These are phyloP conservation scores for Cryptococcus sp. DNA, from an alignment of 1,284 basidiomycete genomes.

Conservation along the genomic window DNA sequence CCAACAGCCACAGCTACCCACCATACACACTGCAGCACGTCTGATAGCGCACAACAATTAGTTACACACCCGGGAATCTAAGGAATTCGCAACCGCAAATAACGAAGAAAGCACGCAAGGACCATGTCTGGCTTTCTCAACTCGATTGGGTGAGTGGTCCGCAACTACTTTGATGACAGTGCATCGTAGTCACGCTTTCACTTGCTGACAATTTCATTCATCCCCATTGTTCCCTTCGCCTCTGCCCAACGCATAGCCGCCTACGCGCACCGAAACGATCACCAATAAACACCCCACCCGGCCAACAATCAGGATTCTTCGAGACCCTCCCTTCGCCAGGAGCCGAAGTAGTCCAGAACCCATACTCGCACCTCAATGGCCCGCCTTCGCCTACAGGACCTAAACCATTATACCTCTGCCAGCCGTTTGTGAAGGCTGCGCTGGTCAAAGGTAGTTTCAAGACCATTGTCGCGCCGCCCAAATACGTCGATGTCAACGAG, in stretches of 20 bases:
- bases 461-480: conserved; percentile 95
- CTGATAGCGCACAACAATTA: too few relatives aligned
- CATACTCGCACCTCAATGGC: conserved; percentile 6
- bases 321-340: conserved; percentile 47
- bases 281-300: conserved; percentile 30
- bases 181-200: not conserved
- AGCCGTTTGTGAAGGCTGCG: conserved; percentile 93
- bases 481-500: conserved; percentile 96
- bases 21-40: too few relatives aligned
- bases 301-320: conserved; percentile 32
- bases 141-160: conserved; percentile 44
- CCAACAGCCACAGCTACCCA: too few relatives aligned
- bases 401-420: conserved; percentile 80
- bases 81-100: too few relatives aligned
- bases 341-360: conserved; percentile 30
- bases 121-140: conserved; percentile 51
- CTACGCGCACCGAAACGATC: conserved; percentile 51
- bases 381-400: conserved; percentile 21
- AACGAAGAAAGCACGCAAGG: not conserved
- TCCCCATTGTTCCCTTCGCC: not conserved
- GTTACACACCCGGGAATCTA: too few relatives aligned
- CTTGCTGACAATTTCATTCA: not conserved
- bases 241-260: conserved; percentile 30
- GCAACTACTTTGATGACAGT: not conserved
- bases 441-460: conserved; percentile 98